phyloP scores from a whole-genome alignment of 1,284 basidiomycete genomes.

The Trichosporon ovoides region DNA sequence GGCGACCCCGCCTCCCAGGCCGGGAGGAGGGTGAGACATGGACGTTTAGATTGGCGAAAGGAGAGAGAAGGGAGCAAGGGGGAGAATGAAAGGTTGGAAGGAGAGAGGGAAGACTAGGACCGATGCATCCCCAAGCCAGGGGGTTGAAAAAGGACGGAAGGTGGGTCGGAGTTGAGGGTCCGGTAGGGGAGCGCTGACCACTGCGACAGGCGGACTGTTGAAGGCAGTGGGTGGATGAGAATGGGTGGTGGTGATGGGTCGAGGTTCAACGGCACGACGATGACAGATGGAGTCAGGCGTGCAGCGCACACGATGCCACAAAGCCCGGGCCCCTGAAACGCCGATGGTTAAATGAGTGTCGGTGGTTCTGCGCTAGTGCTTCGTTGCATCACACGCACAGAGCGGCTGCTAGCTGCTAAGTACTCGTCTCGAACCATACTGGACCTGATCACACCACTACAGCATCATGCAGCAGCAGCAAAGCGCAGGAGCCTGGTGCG shows the following conservation, averaged over 20 bases:
- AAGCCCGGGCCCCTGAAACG: neutral
- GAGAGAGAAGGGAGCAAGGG: constrained; percentile 6
- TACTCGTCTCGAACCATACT: too few species aligned
- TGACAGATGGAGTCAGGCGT: constrained; percentile 2
- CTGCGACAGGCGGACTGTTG: constrained; percentile 5
- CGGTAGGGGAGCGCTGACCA: neutral
- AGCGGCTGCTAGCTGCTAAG: too few species aligned
- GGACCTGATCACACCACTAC: too few species aligned
- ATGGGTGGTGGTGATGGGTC: neutral
- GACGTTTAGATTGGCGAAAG: constrained; percentile 12
- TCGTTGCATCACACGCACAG: too few species aligned
- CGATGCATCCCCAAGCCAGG: constrained; percentile 16
- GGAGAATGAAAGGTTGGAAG: constrained; percentile 13
- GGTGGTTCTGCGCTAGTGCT: too few species aligned
- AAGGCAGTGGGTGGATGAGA: constrained; percentile 3
- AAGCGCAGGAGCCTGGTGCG: too few species aligned
- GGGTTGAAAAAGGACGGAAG: constrained; percentile 4
- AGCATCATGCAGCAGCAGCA: too few species aligned
- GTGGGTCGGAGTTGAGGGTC: neutral
- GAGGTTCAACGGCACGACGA: constrained; percentile 2
- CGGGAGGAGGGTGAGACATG: constrained; percentile 45
- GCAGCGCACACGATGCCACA: neutral
- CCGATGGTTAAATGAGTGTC: neutral
- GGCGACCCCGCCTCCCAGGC: constrained; percentile 44
- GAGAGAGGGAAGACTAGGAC: constrained; percentile 8